phyloP scores from a whole-genome alignment of 345 rosid species.

The Erysimum cheiranthoides region DNA sequence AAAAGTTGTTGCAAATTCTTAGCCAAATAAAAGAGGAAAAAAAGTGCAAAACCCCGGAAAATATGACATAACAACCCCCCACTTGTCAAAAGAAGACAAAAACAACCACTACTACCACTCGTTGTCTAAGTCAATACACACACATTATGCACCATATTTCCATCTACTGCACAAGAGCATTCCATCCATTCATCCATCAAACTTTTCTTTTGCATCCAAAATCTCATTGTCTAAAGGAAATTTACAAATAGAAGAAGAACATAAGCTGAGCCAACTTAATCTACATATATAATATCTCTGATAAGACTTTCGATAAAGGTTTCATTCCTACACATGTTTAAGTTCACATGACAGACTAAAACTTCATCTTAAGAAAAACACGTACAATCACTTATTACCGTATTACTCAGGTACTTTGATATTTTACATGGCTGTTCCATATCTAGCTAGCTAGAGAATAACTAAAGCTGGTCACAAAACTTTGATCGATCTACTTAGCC shows the following conservation, averaged over 20 bases:
- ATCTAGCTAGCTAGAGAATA: conserved; percentile 31
- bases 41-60: background rate
- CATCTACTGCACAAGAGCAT: background rate
- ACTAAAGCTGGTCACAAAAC: conserved; percentile 16
- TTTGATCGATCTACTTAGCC: conserved; percentile 30
- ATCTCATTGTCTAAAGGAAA: conserved; percentile 1
- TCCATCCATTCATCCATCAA: conserved; percentile 17
- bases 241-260: conserved; percentile 14
- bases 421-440: conserved; percentile 34
- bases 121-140: conserved; percentile 33
- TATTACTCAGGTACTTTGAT: conserved; percentile 6
- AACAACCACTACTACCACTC: conserved; percentile 21
- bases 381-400: conserved; percentile 4
- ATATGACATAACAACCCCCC: conserved; percentile 39
- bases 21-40: too few relatives aligned
- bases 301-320: conserved; percentile 20
- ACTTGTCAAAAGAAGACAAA: conserved; percentile 42
- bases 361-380: conserved; percentile 14
- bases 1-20: conserved; percentile 4
- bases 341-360: conserved; percentile 15
- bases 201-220: conserved; percentile 18
- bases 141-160: conserved; percentile 13
- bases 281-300: background rate
- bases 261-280: conserved; percentile 5
- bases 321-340: conserved; percentile 2